Base-by-base conservation (phyloP, 2,329 filamentous ascomycete species). In the Clarireedia homoeocarpa region DNA sequence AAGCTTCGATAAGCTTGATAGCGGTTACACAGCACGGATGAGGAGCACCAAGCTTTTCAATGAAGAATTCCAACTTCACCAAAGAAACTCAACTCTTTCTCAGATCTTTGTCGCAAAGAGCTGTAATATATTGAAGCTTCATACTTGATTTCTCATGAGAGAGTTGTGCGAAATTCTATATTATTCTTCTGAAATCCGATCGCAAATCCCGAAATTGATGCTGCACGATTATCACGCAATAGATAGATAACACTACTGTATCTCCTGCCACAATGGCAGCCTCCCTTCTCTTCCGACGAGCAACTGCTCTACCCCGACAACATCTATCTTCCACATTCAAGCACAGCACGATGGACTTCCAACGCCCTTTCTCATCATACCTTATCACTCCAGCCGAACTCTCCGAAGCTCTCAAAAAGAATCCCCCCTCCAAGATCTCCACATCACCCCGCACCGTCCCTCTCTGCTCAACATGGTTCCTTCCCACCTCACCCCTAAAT, bases 401-500 rank as follows among this genome's bases (percentile, higher is more conserved):
- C 56, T 74, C 86, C 68, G 82, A 87, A 62, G 91, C 91, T 51
- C 79, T 99, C 51, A 85, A 87, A 72, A 87, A 86, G 74, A 95
- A 92, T 71, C 81, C 90, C 3, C 81, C 86, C 12, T 88, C 86
- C 53, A 83, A 86, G 60, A 88, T 92, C 65, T 90, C 88, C 58
- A 87, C 89, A 45, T 84, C 89, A 12, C 88, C 92, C 1, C 85
- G 88, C 63, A 86, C 95, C 45, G 84, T 99, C 53, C 89, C 94
- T 2, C 79, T 99, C 44, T 96, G 91, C 72, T 94, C 91, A 48
- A 82, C 90, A 24, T 99, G 94, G 94, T 99, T 96, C 69, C 82
- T 99, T 61, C 94, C 94, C 61, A 97, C 96, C 71, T 92, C 96
- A 64, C 82, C 82, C 53, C 85, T 91, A 59, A 88, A 82, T 48